Evolutionary conservation across 768 basidiomycete genomes (phyloP).

Genomic region (Galerina marginata): DNA sequence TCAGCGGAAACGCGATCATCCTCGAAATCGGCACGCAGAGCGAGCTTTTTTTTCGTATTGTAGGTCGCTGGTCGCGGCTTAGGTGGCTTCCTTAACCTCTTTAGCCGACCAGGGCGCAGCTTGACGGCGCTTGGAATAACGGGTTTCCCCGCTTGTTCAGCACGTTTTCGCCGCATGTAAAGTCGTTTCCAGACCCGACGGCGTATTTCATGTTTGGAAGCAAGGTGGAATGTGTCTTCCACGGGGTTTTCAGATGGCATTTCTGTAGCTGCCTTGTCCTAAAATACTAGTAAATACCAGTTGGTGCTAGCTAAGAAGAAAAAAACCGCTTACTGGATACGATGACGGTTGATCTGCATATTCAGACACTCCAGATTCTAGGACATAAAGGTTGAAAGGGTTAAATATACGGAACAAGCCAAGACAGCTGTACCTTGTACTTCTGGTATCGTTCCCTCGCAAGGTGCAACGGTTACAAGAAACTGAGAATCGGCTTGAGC

Average conservation of each 20-base stretch:
- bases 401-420: too few species aligned
- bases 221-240: not conserved
- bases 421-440: too few species aligned
- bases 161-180: conserved; percentile 76
- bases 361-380: too few species aligned
- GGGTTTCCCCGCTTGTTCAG: conserved; percentile 45
- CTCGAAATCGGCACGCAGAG: not conserved
- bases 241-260: too few species aligned
- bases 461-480: too few species aligned
- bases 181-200: conserved; percentile 66
- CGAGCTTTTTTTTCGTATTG: conserved; percentile 16
- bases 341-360: too few species aligned
- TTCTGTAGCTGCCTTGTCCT: not conserved
- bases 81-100: conserved; percentile 22
- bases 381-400: too few species aligned
- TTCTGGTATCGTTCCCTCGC: too few species aligned
- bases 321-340: too few species aligned
- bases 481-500: not conserved
- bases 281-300: too few species aligned
- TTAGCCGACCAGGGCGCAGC: conserved; percentile 43
- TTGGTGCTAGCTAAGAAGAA: too few species aligned
- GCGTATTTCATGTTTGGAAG: conserved; percentile 37
- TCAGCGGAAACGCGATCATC: not conserved
- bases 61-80: conserved; percentile 27
- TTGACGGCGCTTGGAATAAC: conserved; percentile 33